Evolutionary conservation across 352 stramenopile species (phyloP), one percentile per base, ranked within the genome.

Genomic region (Pythium monospermum): DNA sequence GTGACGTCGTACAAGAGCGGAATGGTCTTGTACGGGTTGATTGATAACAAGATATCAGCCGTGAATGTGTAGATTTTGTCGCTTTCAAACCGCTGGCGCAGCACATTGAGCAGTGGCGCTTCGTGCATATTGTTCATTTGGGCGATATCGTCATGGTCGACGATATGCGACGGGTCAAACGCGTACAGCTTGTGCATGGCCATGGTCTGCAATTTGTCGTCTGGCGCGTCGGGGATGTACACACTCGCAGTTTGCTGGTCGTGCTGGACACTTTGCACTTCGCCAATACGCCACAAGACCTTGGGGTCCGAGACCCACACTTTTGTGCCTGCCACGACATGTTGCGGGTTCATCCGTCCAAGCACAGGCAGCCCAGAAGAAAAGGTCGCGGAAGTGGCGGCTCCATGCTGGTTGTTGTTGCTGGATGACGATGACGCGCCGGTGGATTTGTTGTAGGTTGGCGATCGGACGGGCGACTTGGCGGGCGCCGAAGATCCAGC

Each of bases 91-190:
- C 84, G 84, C 42, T 80, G 61, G 3, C 71, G 75, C 49, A 95
- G 71, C 31, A 77, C 74, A 38, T 93, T 73, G 15, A 95, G 71
- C 33, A 95, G 91, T 1, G 81, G 86, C 19, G 85, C 81, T 46
- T 93, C 85, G 46, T 95, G 84, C 22, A 95, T 80, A 55, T 94
- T 91, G 66, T 95, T 95, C 80, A 96, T 94, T 26, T 84, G 66
- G 16, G 85, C 85, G 18, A 94, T 72, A 56, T 96, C 85, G 4
- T 87, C 66, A 33, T 91, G 81, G 51, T 95, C 79, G 39, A 91
- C 67, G 50, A 92, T 75, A 49, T 95, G 85, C 32, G 80, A 88
- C 33, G 83, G 67, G 42, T 96, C 85, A 37, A 91, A 92, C 18
- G 77, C 82, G 40, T 81, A 86, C 11, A 91, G 68, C 49, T 87